These are phyloP conservation scores for Crithidia fasciculata DNA, from an alignment of 208 protist genomes.

Conservation along the genomic window DNA sequence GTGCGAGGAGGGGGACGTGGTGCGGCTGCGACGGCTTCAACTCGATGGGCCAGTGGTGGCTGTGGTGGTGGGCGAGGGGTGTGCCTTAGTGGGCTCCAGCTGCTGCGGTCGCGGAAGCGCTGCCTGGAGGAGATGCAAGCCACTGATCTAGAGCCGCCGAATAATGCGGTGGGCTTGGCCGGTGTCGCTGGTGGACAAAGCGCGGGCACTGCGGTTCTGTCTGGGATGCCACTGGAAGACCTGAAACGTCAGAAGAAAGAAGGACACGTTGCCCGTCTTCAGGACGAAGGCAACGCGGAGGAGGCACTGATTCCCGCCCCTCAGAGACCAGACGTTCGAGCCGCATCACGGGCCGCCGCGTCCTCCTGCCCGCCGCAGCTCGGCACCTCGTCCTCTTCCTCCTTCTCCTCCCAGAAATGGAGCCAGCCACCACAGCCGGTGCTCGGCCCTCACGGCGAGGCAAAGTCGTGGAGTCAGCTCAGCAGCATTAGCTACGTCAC, in stretches of 20 bases:
- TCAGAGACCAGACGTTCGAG: neutral
- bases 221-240: neutral
- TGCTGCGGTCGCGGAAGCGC: conserved; percentile 69
- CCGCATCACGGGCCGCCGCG: neutral
- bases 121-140: conserved; percentile 69
- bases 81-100: conserved; percentile 39
- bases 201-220: too few species aligned
- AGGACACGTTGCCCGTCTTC: conserved; percentile 7
- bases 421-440: neutral
- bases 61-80: neutral
- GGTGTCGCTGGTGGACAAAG: too few species aligned
- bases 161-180: neutral
- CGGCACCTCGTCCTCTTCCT: too few species aligned
- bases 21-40: neutral
- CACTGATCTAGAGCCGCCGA: conserved; percentile 10
- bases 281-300: conserved; percentile 9
- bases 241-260: conserved; percentile 30
- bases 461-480: conserved; percentile 23
- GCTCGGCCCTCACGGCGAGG: neutral
- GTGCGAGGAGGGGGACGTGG: neutral
- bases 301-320: conserved; percentile 26
- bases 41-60: neutral
- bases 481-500: conserved; percentile 36
- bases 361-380: neutral
- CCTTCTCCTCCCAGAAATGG: neutral